A percentile compares a stretch with the other conserved stretches of the same genome.
Evolutionary conservation across 2,329 filamentous ascomycete genomes (phyloP).

Genomic region (Rhynchosporium agropyri): DNA sequence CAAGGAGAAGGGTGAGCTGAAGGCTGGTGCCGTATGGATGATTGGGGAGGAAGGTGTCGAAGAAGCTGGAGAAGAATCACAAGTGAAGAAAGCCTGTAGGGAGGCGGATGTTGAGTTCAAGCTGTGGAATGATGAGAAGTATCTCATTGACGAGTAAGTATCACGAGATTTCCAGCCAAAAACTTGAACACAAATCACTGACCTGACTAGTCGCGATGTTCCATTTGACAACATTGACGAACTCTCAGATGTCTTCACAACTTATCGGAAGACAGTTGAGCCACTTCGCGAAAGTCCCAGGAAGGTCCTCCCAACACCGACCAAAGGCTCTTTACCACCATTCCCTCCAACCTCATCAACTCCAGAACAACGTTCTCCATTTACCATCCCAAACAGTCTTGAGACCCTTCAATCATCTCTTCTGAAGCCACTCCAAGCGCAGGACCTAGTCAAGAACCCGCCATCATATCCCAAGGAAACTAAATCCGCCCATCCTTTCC

Average conservation of each 20-base stretch:
- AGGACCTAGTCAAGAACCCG: constrained; percentile 52
- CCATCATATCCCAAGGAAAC: constrained; percentile 56
- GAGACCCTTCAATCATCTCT: constrained; percentile 58
- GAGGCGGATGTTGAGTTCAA: constrained; percentile 60
- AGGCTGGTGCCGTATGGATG: constrained; percentile 73
- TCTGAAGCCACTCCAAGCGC: constrained; percentile 56
- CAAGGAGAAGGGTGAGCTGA: constrained; percentile 38
- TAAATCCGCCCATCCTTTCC: constrained; percentile 65
- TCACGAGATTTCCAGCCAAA: background rate
- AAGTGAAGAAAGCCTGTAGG: constrained; percentile 56
- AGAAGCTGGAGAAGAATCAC: constrained; percentile 65
- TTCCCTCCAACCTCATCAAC: constrained; percentile 54
- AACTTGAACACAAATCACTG: background rate
- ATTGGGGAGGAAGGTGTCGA: constrained; percentile 70
- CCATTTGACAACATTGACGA: constrained; percentile 59
- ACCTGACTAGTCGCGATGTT: constrained; percentile 61
- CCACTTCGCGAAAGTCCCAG: constrained; percentile 69
- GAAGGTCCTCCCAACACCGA: constrained; percentile 55
- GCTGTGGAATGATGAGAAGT: constrained; percentile 75
- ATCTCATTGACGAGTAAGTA: constrained; percentile 76
- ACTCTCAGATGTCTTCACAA: constrained; percentile 75
- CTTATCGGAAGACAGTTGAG: constrained; percentile 72
- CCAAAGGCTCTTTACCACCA: constrained; percentile 55
- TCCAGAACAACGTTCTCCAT: constrained; percentile 62
- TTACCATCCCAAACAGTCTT: constrained; percentile 60